Percentiles rank a stretch among this genome's conserved stretches.
phyloP scores from a whole-genome alignment of 2,329 filamentous ascomycete genomes.

The Alternaria arborescens region DNA sequence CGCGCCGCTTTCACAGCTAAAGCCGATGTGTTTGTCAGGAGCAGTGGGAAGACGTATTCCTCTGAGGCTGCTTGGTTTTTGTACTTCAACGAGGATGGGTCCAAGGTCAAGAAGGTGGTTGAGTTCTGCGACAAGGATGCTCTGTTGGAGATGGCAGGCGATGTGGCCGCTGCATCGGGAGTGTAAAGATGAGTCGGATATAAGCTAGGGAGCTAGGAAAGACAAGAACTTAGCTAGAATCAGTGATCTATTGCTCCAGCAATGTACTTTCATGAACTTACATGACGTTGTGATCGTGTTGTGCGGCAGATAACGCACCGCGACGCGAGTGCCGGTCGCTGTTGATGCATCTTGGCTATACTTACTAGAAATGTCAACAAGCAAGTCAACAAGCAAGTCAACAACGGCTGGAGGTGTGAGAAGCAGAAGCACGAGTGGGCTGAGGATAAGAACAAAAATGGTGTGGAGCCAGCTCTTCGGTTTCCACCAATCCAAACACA shows the following conservation, averaged over 20 bases:
- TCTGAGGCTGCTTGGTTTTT: slow-evolving; percentile 17
- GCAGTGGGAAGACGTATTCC: neutral
- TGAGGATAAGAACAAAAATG: too few species aligned
- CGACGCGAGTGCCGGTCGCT: neutral
- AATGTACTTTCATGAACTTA: too few species aligned
- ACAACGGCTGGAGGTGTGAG: neutral
- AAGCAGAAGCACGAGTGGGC: neutral
- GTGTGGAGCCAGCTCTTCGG: too few species aligned
- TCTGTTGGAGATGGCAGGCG: slow-evolving; percentile 12
- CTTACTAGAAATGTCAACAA: accelerated
- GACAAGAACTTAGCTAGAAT: neutral
- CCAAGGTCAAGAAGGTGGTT: slow-evolving; percentile 10
- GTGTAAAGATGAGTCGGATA: too few species aligned
- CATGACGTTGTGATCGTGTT: too few species aligned
- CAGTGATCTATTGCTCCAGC: neutral
- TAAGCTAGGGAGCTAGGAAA: neutral
- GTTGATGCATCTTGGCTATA: neutral
- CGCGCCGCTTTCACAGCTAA: slow-evolving; percentile 7
- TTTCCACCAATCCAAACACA: too few species aligned
- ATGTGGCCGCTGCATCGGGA: neutral
- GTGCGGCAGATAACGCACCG: too few species aligned
- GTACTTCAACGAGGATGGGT: slow-evolving; percentile 13
- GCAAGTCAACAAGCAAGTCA: neutral
- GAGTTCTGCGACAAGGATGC: slow-evolving; percentile 16
- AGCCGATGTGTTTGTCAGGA: slow-evolving; percentile 3